Percentiles rank a stretch among this genome's conserved stretches.
Evolutionary conservation across 768 basidiomycete genomes (phyloP).

Genomic region (Phylloporus scabripes): DNA sequence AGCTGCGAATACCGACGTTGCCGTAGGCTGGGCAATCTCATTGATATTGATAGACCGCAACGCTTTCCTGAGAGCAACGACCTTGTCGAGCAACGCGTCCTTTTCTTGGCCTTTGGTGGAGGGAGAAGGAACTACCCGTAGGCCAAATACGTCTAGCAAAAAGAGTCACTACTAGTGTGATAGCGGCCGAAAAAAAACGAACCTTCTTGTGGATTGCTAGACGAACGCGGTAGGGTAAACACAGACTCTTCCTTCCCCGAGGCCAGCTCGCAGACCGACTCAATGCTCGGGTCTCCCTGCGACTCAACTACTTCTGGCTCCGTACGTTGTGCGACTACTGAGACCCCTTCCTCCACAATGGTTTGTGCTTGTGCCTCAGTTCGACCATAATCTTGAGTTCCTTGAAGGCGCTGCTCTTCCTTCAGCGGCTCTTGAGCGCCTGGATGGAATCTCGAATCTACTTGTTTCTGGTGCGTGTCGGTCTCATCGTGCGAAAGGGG

Average conservation of each 20-base stretch:
- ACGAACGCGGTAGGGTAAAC: neutral
- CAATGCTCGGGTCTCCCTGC: neutral
- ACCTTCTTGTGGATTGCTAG: slow-evolving; percentile 23
- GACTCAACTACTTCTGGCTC: neutral
- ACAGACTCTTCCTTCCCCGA: slow-evolving; percentile 1
- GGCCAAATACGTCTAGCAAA: slow-evolving; percentile 54
- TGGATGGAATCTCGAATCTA: slow-evolving; percentile 4
- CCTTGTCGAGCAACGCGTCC: slow-evolving; percentile 42
- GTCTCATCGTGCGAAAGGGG: slow-evolving; percentile 14
- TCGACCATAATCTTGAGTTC: slow-evolving; percentile 1
- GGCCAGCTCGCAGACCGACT: neutral
- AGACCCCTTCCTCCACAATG: neutral
- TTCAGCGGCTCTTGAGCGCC: neutral
- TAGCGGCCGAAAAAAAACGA: neutral
- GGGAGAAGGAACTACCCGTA: slow-evolving; percentile 34
- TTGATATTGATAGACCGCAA: slow-evolving; percentile 59
- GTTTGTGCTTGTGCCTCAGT: slow-evolving; percentile 1
- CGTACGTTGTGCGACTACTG: neutral
- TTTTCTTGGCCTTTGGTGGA: slow-evolving; percentile 37
- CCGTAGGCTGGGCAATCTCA: slow-evolving; percentile 42
- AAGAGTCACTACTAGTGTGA: slow-evolving; percentile 3
- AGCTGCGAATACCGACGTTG: slow-evolving; percentile 29
- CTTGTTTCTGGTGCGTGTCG: slow-evolving; percentile 23
- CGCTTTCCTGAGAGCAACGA: slow-evolving; percentile 52
- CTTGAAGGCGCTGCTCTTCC: slow-evolving; percentile 1